These are phyloP conservation scores for Apiotrichum sp. DNA, from an alignment of 1,284 basidiomycete species.

Conservation along the genomic window DNA sequence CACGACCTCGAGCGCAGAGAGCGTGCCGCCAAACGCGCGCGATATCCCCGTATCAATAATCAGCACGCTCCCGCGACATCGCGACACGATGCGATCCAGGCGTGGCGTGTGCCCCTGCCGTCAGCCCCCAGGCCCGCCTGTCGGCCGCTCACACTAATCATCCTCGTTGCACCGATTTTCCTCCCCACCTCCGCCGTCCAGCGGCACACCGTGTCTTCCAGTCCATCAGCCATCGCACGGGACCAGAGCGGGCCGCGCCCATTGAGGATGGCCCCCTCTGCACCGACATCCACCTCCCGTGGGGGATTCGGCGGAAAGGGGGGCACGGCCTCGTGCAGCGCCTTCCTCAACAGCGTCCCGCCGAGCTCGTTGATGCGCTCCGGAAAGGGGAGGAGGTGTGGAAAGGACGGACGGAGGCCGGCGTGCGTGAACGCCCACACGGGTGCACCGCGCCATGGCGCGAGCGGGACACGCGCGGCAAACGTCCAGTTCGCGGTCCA, in stretches of 20 bases:
- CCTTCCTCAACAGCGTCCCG: constrained; percentile 59
- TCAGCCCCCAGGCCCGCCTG: not conserved
- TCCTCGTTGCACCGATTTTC: constrained; percentile 68
- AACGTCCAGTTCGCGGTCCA: constrained; percentile 84
- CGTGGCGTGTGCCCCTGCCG: too few species aligned
- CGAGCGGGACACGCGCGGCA: constrained; percentile 70
- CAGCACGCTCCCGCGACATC: too few species aligned
- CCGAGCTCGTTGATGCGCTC: constrained; percentile 71
- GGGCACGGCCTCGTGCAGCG: constrained; percentile 53
- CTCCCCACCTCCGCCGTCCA: constrained; percentile 63
- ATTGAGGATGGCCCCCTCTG: constrained; percentile 67
- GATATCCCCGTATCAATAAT: too few species aligned
- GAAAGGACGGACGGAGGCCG: constrained; percentile 68
- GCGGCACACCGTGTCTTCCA: constrained; percentile 56
- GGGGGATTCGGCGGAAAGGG: constrained; percentile 77
- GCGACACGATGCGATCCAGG: too few species aligned
- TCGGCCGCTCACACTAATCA: constrained; percentile 59
- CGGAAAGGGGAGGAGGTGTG: constrained; percentile 69
- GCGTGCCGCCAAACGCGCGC: too few species aligned
- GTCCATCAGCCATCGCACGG: constrained; percentile 65
- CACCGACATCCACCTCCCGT: constrained; percentile 61
- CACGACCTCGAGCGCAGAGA: too few species aligned
- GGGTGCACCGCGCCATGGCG: constrained; percentile 63
- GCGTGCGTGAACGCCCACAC: constrained; percentile 76
- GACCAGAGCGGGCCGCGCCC: constrained; percentile 82